These are phyloP conservation scores for Colletotrichum sojae DNA, from an alignment of 2,329 filamentous ascomycete genomes.

Conservation along the genomic window DNA sequence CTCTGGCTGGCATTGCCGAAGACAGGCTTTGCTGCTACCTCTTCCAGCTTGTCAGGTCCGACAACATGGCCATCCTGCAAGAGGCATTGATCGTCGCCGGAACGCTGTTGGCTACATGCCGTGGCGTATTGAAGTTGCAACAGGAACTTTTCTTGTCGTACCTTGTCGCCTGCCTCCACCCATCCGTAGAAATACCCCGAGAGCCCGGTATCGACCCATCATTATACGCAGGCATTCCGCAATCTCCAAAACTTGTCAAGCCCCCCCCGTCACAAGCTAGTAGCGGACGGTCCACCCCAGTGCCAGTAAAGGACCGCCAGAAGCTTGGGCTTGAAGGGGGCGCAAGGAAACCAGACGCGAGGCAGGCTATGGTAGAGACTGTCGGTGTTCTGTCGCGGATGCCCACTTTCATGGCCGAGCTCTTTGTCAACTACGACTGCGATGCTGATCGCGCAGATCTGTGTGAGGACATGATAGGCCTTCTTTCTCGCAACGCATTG, in stretches of 20 bases:
- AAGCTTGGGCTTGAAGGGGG: slow-evolving; percentile 94
- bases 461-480: slow-evolving; percentile 94
- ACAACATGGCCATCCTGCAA: slow-evolving; percentile 95
- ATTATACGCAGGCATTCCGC: slow-evolving; percentile 93
- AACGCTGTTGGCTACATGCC: slow-evolving; percentile 90
- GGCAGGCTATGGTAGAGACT: slow-evolving; percentile 98
- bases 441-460: slow-evolving; percentile 92
- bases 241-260: slow-evolving; percentile 89
- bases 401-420: slow-evolving; percentile 92
- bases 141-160: slow-evolving; percentile 97
- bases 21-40: slow-evolving; percentile 94
- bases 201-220: slow-evolving; percentile 92
- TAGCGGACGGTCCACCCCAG: slow-evolving; percentile 90
- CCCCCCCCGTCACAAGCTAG: slow-evolving; percentile 78
- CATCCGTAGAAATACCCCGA: slow-evolving; percentile 91
- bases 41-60: slow-evolving; percentile 95
- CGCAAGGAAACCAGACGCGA: slow-evolving; percentile 90
- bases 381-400: slow-evolving; percentile 93
- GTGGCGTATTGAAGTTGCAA: slow-evolving; percentile 91
- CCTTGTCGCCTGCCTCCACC: slow-evolving; percentile 92
- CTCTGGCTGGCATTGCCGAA: slow-evolving; percentile 87
- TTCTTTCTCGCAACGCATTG: slow-evolving; percentile 93
- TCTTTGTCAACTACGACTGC: slow-evolving; percentile 99
- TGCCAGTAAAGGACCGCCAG: slow-evolving; percentile 92
- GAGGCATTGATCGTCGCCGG: slow-evolving; percentile 93